A percentile compares a stretch with the other conserved stretches of the same genome.
Conservation (phyloP, 2,329 filamentous ascomycete species). For the Chrysoporthe cubensis region DNA sequence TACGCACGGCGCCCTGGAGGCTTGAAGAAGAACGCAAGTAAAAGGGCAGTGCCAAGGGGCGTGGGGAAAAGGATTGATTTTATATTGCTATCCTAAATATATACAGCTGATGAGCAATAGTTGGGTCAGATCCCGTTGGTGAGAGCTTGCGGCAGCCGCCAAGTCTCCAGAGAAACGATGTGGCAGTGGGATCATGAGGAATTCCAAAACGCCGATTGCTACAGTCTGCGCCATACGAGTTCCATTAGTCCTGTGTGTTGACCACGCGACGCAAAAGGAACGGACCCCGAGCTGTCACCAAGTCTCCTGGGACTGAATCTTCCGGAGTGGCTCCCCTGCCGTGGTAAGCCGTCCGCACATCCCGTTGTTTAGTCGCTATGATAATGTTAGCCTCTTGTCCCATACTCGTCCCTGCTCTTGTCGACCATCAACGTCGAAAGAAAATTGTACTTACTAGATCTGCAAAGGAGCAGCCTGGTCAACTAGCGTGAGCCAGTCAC, state of each 20-base stretch:
- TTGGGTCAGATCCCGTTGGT: background rate
- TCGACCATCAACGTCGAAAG: background rate
- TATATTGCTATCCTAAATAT: background rate
- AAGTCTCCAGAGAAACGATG: background rate
- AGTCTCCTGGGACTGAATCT: background rate
- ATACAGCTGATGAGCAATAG: conserved; percentile 1
- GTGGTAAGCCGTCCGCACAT: background rate
- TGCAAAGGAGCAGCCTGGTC: conserved; percentile 95
- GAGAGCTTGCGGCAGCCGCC: background rate
- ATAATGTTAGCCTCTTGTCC: background rate
- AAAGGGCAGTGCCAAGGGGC: background rate
- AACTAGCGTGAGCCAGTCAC: conserved; percentile 96
- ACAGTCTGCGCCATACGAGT: background rate
- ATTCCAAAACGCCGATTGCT: background rate
- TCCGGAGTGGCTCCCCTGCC: background rate
- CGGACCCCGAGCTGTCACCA: background rate
- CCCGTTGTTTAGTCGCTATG: conserved; percentile 10
- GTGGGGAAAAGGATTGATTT: background rate
- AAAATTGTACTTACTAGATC: conserved; percentile 76
- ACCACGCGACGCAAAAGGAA: background rate
- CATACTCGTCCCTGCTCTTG: background rate
- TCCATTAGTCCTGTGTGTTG: background rate
- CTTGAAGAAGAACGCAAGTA: background rate
- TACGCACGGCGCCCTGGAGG: background rate
- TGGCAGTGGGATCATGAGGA: background rate